phyloP scores from a whole-genome alignment of 345 rosid genomes.

The Aquilaria malaccensis region DNA sequence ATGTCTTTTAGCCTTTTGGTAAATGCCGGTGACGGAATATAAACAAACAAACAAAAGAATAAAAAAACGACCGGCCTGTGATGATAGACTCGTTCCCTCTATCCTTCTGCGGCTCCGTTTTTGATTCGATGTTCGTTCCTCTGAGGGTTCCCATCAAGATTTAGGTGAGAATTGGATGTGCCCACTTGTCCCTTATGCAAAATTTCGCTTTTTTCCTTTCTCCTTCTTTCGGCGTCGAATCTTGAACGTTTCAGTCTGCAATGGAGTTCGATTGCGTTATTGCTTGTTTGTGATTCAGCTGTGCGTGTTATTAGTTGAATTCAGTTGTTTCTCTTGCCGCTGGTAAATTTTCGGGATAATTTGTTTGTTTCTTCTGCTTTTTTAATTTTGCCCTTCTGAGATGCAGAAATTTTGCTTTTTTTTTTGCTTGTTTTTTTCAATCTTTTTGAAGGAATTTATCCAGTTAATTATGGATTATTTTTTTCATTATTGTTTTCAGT shows the following conservation, averaged over 20 bases:
- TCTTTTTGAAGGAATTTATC: background rate
- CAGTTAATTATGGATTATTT: background rate
- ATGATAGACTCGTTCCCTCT: conserved; percentile 1
- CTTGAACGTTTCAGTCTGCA: conserved; percentile 3
- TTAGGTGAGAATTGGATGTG: conserved; percentile 27
- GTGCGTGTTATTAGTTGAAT: conserved; percentile 17
- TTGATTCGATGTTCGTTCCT: conserved; percentile 14
- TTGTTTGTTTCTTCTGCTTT: conserved; percentile 14
- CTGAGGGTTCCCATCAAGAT: conserved; percentile 18
- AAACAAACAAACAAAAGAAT: background rate
- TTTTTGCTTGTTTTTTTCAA: background rate
- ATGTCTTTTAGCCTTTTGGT: no score
- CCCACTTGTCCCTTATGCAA: conserved; percentile 9
- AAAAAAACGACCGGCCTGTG: conserved; percentile 5
- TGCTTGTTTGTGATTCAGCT: conserved; percentile 5
- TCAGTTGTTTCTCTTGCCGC: conserved; percentile 5
- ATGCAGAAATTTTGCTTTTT: background rate
- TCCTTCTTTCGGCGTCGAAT: conserved; percentile 5
- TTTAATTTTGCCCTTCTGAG: conserved; percentile 5
- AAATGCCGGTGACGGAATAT: conserved; percentile 30
- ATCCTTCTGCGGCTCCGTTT: conserved; percentile 10
- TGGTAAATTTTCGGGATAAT: conserved; percentile 10
- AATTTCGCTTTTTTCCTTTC: conserved; percentile 5
- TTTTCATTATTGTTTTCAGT: conserved; percentile 1
- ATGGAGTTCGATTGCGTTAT: conserved; percentile 3